These are phyloP conservation scores for Yarrowia hollandica DNA, from an alignment of 805 yeast species.

Conservation along the genomic window DNA sequence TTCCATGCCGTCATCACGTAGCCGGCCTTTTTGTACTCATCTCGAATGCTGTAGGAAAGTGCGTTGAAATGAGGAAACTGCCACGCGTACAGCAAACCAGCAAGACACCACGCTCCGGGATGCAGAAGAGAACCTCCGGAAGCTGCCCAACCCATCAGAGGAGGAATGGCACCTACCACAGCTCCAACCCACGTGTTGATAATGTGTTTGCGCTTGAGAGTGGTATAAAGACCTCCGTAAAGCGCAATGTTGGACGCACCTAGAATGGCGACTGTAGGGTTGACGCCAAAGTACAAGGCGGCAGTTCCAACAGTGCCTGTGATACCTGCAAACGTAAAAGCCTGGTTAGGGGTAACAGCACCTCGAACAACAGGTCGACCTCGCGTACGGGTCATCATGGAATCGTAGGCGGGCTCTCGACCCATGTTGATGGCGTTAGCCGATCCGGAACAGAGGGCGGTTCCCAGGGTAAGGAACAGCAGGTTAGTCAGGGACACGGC, in stretches of 20 bases:
- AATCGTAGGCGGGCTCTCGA: constrained; percentile 87
- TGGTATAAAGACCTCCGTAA: constrained; percentile 89
- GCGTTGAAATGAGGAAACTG: constrained; percentile 98
- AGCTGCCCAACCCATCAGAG: constrained; percentile 99
- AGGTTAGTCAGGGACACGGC: constrained; percentile 73
- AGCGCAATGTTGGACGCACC: constrained; percentile 78
- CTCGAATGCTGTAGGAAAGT: constrained; percentile 80
- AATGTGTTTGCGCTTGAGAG: constrained; percentile 80
- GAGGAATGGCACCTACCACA: constrained; percentile 97
- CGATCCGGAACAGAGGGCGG: constrained; percentile 83
- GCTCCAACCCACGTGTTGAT: constrained; percentile 99
- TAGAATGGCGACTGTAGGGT: constrained; percentile 77
- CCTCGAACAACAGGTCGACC: constrained; percentile 91
- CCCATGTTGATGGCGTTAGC: constrained; percentile 98
- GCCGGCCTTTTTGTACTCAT: constrained; percentile 89
- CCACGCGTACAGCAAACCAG: constrained; percentile 91
- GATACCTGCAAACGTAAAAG: constrained; percentile 73
- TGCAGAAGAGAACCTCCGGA: constrained; percentile 57
- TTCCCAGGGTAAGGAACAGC: constrained; percentile 75
- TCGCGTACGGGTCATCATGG: constrained; percentile 82
- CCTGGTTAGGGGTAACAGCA: constrained; percentile 68
- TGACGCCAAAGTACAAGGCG: constrained; percentile 75
- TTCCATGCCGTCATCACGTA: constrained; percentile 97
- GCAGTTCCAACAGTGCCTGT: constrained; percentile 72
- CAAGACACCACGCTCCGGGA: constrained; percentile 95